A percentile compares a stretch with the other conserved stretches of the same genome.
Conservation (phyloP, 192 early-diverging fungal genomes). For the Umbelopsis sp. region DNA sequence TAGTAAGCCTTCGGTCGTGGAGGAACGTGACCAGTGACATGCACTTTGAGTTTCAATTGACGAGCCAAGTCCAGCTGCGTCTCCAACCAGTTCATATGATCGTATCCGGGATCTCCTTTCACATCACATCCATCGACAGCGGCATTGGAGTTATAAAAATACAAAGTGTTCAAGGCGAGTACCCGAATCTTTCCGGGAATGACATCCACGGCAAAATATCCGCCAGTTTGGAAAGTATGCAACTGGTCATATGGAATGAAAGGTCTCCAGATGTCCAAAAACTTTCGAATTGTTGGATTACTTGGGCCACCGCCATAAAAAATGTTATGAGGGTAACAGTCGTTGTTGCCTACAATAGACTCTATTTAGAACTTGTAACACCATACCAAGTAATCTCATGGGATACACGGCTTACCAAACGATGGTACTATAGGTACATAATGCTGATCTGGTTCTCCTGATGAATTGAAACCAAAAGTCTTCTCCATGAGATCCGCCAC, state of each 20-base stretch:
- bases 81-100: constrained; percentile 72
- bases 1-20: constrained; percentile 54
- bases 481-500: constrained; percentile 30
- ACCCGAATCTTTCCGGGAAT: constrained; percentile 54
- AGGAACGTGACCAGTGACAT: constrained; percentile 69
- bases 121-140: constrained; percentile 64
- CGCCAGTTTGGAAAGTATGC: constrained; percentile 63
- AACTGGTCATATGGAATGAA: constrained; percentile 67
- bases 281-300: constrained; percentile 41
- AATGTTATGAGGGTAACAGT: constrained; percentile 73
- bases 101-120: constrained; percentile 59
- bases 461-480: constrained; percentile 34
- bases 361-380: not conserved
- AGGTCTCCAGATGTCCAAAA: constrained; percentile 59
- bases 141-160: constrained; percentile 72
- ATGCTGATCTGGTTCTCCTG: constrained; percentile 1
- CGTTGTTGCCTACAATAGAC: constrained; percentile 61
- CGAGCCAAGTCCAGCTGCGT: constrained; percentile 54
- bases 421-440: constrained; percentile 45
- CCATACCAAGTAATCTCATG: too few relatives aligned
- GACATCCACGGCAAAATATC: constrained; percentile 68
- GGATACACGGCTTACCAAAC: constrained; percentile 40
- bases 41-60: constrained; percentile 49
- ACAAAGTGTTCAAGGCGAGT: constrained; percentile 72
- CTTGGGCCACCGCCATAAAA: constrained; percentile 41